phyloP scores from a whole-genome alignment of 768 basidiomycete species.

The Terana coerulea region DNA sequence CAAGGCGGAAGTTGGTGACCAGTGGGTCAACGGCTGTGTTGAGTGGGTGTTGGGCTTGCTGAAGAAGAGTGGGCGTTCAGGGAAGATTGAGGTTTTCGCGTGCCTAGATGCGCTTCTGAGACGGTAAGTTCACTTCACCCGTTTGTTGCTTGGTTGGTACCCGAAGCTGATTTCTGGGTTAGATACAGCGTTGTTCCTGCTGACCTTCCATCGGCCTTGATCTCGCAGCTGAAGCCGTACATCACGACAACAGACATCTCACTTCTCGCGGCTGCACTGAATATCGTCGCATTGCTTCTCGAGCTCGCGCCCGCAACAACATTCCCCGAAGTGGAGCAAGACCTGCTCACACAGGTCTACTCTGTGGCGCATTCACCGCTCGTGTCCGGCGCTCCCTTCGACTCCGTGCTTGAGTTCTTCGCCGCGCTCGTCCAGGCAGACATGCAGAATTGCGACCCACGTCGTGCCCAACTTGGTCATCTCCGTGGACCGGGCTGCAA shows the following conservation, averaged over 20 bases:
- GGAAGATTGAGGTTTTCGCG: constrained; percentile 77
- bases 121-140: constrained; percentile 42
- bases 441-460: constrained; percentile 74
- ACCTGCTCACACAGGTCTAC: constrained; percentile 63
- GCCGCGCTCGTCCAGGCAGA: constrained; percentile 80
- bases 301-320: constrained; percentile 61
- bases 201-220: constrained; percentile 56
- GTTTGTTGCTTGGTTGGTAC: background rate
- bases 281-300: constrained; percentile 63
- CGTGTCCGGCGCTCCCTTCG: constrained; percentile 72
- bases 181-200: constrained; percentile 51
- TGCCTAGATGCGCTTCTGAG: constrained; percentile 70
- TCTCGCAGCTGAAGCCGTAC: constrained; percentile 73
- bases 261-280: constrained; percentile 68
- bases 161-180: no score
- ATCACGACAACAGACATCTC: constrained; percentile 74
- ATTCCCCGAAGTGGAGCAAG: constrained; percentile 75
- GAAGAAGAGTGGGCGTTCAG: constrained; percentile 72
- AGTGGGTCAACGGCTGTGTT: constrained; percentile 80
- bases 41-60: constrained; percentile 74
- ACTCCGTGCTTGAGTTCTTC: constrained; percentile 82
- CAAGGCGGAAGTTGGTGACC: constrained; percentile 63
- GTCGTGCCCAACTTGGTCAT: constrained; percentile 74
- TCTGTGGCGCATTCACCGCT: constrained; percentile 74
- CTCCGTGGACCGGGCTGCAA: constrained; percentile 60